A percentile compares a stretch with the other conserved stretches of the same genome.
Evolutionary conservation across 345 rosid genomes (phyloP).

Genomic region (Euphorbia peplus): DNA sequence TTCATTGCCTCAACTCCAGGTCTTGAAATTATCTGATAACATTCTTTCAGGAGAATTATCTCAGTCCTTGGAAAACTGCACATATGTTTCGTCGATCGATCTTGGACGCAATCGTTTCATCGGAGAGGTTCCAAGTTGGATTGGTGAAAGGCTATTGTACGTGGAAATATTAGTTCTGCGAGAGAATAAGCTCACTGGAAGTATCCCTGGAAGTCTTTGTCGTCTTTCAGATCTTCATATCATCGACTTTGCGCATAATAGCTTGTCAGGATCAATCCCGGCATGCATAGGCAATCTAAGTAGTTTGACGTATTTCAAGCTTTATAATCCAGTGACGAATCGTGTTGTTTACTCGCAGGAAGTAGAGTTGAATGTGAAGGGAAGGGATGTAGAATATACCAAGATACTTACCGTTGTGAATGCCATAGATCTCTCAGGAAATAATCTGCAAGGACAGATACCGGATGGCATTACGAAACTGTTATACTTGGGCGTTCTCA

Average conservation of each 20-base stretch:
- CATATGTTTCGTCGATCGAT: constrained; percentile 3
- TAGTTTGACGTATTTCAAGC: neutral
- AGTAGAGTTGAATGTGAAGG: constrained; percentile 16
- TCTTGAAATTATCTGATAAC: constrained; percentile 17
- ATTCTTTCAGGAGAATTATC: constrained; percentile 16
- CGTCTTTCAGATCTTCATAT: constrained; percentile 13
- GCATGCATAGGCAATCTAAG: constrained; percentile 16
- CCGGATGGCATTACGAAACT: constrained; percentile 10
- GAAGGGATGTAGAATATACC: constrained; percentile 8
- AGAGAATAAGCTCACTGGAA: constrained; percentile 15
- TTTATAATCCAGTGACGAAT: constrained; percentile 3
- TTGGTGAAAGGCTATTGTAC: constrained; percentile 4
- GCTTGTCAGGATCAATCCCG: constrained; percentile 19
- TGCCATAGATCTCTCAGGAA: constrained; percentile 10
- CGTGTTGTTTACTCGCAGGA: constrained; percentile 2
- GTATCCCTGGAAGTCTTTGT: constrained; percentile 12
- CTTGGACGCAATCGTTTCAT: constrained; percentile 6
- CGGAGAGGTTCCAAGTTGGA: constrained; percentile 5
- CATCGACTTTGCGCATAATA: constrained; percentile 16
- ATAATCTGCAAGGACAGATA: constrained; percentile 14
- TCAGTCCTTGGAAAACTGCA: constrained; percentile 13
- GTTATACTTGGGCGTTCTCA: neutral
- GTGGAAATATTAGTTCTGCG: constrained; percentile 10
- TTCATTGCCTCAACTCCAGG: constrained; percentile 5
- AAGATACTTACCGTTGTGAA: constrained; percentile 12